Evolutionary conservation across 177 flowering plant species (phyloP).

Genomic region (Telopea speciosissima): DNA sequence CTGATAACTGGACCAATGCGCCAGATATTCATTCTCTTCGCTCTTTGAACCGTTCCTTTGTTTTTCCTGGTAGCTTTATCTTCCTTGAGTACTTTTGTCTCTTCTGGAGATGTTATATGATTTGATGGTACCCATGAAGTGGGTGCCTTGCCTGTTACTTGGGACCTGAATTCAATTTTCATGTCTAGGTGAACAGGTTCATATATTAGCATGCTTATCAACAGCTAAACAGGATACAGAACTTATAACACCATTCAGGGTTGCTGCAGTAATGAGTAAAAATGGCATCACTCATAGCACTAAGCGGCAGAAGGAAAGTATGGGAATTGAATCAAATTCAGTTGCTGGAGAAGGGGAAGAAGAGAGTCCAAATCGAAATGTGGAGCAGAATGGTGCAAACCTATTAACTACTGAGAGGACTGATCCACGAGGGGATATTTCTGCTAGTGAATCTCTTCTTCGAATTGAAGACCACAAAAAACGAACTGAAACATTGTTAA

Average conservation of each 20-base stretch:
- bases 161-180: constrained; percentile 15
- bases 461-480: constrained; percentile 76
- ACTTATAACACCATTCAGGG: constrained; percentile 87
- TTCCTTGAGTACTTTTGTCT: constrained; percentile 7
- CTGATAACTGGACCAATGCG: constrained; percentile 66
- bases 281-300: constrained; percentile 42
- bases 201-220: constrained; percentile 82
- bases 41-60: constrained; percentile 75
- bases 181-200: constrained; percentile 77
- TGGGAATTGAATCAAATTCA: constrained; percentile 18
- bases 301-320: constrained; percentile 37
- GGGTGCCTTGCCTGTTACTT: background rate
- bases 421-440: constrained; percentile 41
- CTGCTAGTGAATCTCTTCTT: constrained; percentile 72
- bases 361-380: constrained; percentile 25
- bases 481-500: constrained; percentile 57
- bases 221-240: constrained; percentile 70
- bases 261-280: constrained; percentile 85
- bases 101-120: background rate
- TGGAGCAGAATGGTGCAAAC: constrained; percentile 38
- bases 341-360: constrained; percentile 19
- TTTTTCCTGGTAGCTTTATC: constrained; percentile 68
- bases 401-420: constrained; percentile 16
- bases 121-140: too few relatives aligned
- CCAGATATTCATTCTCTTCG: constrained; percentile 57